phyloP scores from a whole-genome alignment of 208 protist species.

The Leishmania aethiopica region DNA sequence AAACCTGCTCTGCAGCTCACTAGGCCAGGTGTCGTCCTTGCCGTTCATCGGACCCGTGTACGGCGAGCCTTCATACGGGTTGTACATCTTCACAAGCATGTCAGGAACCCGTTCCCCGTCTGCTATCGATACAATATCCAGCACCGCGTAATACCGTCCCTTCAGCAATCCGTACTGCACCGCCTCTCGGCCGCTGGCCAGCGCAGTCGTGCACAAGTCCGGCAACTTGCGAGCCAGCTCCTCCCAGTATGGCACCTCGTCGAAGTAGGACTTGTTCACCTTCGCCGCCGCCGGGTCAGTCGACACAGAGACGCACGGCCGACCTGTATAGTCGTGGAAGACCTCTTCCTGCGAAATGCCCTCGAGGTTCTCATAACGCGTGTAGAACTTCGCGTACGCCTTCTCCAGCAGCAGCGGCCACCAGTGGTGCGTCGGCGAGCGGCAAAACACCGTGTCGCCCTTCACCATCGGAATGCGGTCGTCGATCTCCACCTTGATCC shows the following conservation, averaged over 20 bases:
- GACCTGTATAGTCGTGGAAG: slow-evolving; percentile 70
- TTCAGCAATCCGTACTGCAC: slow-evolving; percentile 42
- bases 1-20: slow-evolving; percentile 27
- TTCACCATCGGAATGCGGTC: slow-evolving; percentile 64
- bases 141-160: slow-evolving; percentile 52
- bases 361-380: slow-evolving; percentile 63
- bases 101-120: slow-evolving; percentile 19
- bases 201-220: slow-evolving; percentile 36
- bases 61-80: slow-evolving; percentile 48
- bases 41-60: slow-evolving; percentile 55
- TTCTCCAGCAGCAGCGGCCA: slow-evolving; percentile 77
- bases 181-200: slow-evolving; percentile 24
- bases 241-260: slow-evolving; percentile 47
- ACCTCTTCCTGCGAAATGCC: slow-evolving; percentile 56
- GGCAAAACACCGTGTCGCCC: slow-evolving; percentile 59
- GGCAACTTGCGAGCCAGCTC: slow-evolving; percentile 30
- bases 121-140: slow-evolving; percentile 39
- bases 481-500: slow-evolving; percentile 64
- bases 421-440: slow-evolving; percentile 66
- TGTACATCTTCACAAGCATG: slow-evolving; percentile 56
- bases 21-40: slow-evolving; percentile 46
- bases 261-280: slow-evolving; percentile 45
- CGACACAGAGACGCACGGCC: slow-evolving; percentile 45
- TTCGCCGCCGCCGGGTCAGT: slow-evolving; percentile 40
- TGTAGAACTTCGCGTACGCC: slow-evolving; percentile 89